These are phyloP conservation scores for Lathyrus tuberosus DNA, from an alignment of 306 rosid genomes.

Conservation along the genomic window DNA sequence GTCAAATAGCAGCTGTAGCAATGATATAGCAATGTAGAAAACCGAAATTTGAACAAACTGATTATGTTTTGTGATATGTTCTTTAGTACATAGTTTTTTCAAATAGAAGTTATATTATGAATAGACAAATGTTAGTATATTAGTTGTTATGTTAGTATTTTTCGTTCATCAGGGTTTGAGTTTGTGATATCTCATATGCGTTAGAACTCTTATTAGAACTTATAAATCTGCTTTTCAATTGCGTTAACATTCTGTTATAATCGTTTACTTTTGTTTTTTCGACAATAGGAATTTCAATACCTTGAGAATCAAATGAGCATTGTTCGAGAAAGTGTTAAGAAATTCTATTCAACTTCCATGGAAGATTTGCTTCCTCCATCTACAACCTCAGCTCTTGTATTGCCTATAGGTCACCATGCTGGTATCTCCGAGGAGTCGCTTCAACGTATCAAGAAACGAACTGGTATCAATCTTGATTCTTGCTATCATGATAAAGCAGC, in stretches of 20 bases:
- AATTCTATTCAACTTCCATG: conserved; percentile 69
- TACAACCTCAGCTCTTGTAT: conserved; percentile 38
- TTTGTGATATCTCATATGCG: background rate
- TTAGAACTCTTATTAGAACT: no score
- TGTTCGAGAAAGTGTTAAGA: conserved; percentile 76
- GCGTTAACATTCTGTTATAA: conserved; percentile 2
- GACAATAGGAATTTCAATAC: conserved; percentile 67
- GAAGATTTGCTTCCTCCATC: conserved; percentile 67
- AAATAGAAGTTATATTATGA: no score
- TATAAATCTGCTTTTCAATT: background rate
- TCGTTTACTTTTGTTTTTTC: conserved; percentile 16
- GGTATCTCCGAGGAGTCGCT: conserved; percentile 41
- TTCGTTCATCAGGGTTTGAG: background rate
- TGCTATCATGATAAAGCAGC: no score
- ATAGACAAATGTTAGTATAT: no score
- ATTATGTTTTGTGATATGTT: no score
- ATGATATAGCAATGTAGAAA: background rate
- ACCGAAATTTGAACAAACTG: no score
- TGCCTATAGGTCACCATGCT: conserved; percentile 38
- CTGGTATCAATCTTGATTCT: no score
- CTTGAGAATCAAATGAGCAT: conserved; percentile 79
- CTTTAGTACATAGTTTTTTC: no score
- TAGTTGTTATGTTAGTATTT: background rate
- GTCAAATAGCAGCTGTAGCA: background rate
- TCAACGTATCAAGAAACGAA: no score